phyloP scores from a whole-genome alignment of 2,329 filamentous ascomycete genomes.

The Trichoderma guizhouense region DNA sequence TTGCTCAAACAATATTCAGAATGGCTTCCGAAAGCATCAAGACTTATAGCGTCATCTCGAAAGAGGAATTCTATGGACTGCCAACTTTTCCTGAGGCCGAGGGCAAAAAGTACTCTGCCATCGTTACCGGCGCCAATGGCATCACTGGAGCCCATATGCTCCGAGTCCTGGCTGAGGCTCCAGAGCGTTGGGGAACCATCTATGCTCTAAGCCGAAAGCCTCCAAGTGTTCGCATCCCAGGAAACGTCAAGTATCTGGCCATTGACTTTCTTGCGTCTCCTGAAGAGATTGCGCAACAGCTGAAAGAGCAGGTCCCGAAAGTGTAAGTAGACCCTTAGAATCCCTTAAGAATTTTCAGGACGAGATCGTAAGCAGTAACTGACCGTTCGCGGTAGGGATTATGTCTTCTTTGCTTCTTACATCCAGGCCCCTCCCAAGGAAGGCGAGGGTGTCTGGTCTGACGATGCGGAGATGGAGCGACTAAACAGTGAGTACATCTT shows the following conservation, averaged over 20 bases:
- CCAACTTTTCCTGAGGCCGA: constrained; percentile 4
- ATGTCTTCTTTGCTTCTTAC: constrained; percentile 18
- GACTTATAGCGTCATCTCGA: neutral
- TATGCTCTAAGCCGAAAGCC: constrained; percentile 14
- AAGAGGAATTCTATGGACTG: neutral
- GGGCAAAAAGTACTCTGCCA: constrained; percentile 10
- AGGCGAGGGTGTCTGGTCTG: neutral
- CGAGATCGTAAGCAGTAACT: neutral
- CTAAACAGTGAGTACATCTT: constrained; percentile 1
- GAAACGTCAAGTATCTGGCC: neutral
- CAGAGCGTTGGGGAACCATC: constrained; percentile 15
- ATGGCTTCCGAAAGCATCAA: neutral
- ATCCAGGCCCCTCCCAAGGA: neutral
- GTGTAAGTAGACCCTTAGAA: neutral
- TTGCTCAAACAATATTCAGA: too few species aligned
- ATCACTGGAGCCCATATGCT: constrained; percentile 15
- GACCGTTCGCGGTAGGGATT: neutral
- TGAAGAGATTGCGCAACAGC: neutral
- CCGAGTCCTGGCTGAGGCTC: neutral
- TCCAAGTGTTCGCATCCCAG: neutral
- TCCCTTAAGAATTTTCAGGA: neutral
- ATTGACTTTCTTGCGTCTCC: constrained; percentile 2
- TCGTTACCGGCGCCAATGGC: constrained; percentile 20
- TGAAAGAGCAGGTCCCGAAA: neutral
- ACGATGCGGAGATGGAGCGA: neutral